Conservation (phyloP, 176 grass and related monocot species). For the Thalia dealbata region DNA sequence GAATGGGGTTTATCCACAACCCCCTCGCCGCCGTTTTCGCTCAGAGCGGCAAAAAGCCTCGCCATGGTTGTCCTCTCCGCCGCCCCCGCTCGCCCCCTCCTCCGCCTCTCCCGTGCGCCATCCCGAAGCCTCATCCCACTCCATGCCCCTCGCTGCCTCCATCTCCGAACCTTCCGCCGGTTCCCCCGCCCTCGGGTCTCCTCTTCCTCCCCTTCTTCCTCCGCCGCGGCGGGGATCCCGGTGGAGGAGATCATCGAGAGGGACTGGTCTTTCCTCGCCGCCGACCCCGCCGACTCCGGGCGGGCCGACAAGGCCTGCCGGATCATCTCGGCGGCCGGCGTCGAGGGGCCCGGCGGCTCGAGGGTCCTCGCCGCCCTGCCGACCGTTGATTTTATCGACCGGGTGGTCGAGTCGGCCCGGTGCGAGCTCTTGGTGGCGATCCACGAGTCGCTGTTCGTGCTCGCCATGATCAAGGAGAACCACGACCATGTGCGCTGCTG, state of each 20-base stretch:
- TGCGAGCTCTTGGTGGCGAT: constrained; percentile 54
- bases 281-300: background rate
- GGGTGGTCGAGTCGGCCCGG: constrained; percentile 35
- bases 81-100: background rate
- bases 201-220: constrained; percentile 5
- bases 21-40: background rate
- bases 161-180: background rate
- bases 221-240: constrained; percentile 25
- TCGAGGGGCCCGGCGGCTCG: constrained; percentile 30
- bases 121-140: background rate
- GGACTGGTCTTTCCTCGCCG: constrained; percentile 80
- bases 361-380: constrained; percentile 57
- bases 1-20: background rate
- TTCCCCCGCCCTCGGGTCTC: constrained; percentile 4
- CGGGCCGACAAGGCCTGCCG: constrained; percentile 14
- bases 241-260: constrained; percentile 58
- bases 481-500: constrained; percentile 81
- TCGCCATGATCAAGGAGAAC: constrained; percentile 66
- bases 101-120: background rate
- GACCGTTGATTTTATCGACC: constrained; percentile 41
- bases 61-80: background rate
- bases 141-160: background rate
- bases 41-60: background rate
- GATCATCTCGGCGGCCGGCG: constrained; percentile 34
- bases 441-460: constrained; percentile 78